Evolutionary conservation across 805 yeast genomes (phyloP).

Genomic region (Wickerhamiella dianesei): DNA sequence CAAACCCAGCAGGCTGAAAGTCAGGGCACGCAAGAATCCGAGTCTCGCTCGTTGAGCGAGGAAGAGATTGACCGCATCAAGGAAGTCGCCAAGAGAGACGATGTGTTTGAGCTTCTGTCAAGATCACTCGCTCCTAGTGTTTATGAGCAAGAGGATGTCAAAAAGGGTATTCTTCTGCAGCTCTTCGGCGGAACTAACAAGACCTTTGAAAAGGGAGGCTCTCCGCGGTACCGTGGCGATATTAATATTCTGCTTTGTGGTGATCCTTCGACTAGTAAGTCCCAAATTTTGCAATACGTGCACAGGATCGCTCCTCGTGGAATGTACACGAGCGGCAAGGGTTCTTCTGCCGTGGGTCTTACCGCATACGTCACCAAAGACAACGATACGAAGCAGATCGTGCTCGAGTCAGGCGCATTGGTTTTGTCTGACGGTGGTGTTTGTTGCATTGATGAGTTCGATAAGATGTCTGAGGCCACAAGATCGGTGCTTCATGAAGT

Average conservation of each 20-base stretch:
- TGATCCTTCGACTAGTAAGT: constrained; percentile 95
- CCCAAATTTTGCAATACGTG: constrained; percentile 86
- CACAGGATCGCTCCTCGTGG: constrained; percentile 98
- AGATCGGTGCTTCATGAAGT: constrained; percentile 95
- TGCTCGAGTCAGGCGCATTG: constrained; percentile 89
- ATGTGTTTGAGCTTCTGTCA: constrained; percentile 72
- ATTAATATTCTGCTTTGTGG: constrained; percentile 86
- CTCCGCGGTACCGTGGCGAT: constrained; percentile 80
- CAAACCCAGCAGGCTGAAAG: constrained; percentile 50
- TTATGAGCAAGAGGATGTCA: constrained; percentile 91
- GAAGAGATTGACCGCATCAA: constrained; percentile 56
- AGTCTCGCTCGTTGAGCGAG: constrained; percentile 50
- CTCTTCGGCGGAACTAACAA: constrained; percentile 93
- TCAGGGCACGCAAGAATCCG: constrained; percentile 33
- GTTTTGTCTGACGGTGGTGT: constrained; percentile 96
- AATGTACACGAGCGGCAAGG: constrained; percentile 95
- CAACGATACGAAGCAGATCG: constrained; percentile 82
- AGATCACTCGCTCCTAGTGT: constrained; percentile 95
- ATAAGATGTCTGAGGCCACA: constrained; percentile 90
- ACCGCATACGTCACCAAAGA: constrained; percentile 96
- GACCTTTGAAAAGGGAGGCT: constrained; percentile 73
- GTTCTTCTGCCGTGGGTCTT: constrained; percentile 97
- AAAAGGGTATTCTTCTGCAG: constrained; percentile 85
- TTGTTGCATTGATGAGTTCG: constrained; percentile 97
- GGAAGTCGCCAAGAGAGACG: constrained; percentile 51